Evolutionary conservation across 306 rosid genomes (phyloP), one percentile per base, ranked within the genome.

Genomic region (Gastrolobium bilobum): DNA sequence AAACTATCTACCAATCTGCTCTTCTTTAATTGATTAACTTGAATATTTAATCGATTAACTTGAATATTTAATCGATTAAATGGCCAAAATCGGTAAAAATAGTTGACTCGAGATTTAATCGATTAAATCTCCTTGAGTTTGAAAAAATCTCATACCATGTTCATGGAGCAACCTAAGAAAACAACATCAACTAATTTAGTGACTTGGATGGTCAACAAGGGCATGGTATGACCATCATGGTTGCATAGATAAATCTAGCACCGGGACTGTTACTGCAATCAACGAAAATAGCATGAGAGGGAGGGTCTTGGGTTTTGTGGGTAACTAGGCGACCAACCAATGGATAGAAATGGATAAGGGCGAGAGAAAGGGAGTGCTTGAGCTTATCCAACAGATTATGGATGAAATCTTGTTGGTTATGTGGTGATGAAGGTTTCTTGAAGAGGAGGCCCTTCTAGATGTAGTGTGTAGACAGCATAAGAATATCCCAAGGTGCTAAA

Each of bases 371-470:
- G 6, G 91, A 90, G 47, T 46, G 69, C 11, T 86, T 85, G n/a
- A 91, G 94, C 35, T 68, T 81, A 0, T 51, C 35, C 60, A 89
- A 58, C 2, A 91, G 82, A 50, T 69, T 3, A 0, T 65, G 1
- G 9, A 82, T 70, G 86, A 87, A 86, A 38, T 9, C 42, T 3
- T 68, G 60, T 33, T n/a, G 75, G 0, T 54, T 3, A 2, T 3
- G 1, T 1, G 9, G 6, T 1, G 65, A 13, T 8, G 79, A n/a
- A 3, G 96, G 92, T 33, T 90, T 93, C 39, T 78, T 73, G 80
- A 87, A 93, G 61, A 90, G 85, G 2, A 91, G 90, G 3, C 98
- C 97, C 40, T 88, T 88, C 44, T 91, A 95, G 42, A 90, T 94
- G 3, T 91, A 89, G 64, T 86, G 54, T 1, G 1, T 13, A 0